phyloP scores from a whole-genome alignment of 768 basidiomycete genomes.

The Phanerodontia chrysosporium region DNA sequence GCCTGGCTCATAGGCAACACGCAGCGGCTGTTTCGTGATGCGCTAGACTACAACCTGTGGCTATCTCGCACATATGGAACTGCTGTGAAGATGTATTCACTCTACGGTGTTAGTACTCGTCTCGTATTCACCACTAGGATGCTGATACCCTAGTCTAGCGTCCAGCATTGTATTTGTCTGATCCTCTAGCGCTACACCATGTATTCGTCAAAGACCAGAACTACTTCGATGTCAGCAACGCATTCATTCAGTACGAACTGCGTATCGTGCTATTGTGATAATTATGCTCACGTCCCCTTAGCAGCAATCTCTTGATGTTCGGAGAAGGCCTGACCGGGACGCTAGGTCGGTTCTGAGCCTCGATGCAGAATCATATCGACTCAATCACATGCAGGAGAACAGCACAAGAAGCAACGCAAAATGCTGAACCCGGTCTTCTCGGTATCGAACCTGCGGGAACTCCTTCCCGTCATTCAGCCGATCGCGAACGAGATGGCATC shows the following conservation, averaged over 20 bases:
- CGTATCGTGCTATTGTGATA: background rate
- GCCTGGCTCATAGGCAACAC: conserved; percentile 26
- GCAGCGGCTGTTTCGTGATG: conserved; percentile 30
- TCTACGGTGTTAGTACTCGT: background rate
- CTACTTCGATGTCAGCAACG: conserved; percentile 11
- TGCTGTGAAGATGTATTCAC: background rate
- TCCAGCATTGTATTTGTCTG: conserved; percentile 17
- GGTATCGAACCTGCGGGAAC: conserved; percentile 13
- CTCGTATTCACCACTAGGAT: background rate
- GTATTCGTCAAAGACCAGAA: conserved; percentile 18
- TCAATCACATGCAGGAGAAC: conserved; percentile 7
- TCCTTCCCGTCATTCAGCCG: conserved; percentile 15
- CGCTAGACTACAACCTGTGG: conserved; percentile 26
- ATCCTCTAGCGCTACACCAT: conserved; percentile 19
- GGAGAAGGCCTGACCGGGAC: conserved; percentile 35
- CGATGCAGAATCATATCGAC: background rate
- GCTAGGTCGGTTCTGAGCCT: conserved; percentile 22
- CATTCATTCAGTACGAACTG: background rate
- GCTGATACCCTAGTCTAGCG: background rate
- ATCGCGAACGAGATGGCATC: conserved; percentile 11
- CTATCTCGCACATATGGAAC: conserved; percentile 28
- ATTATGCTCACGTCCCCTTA: background rate
- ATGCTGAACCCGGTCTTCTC: conserved; percentile 21
- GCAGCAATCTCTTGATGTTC: conserved; percentile 17
- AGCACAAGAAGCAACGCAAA: conserved; percentile 22